phyloP scores from a whole-genome alignment of 768 basidiomycete species.

The Floccularia luteovirens region DNA sequence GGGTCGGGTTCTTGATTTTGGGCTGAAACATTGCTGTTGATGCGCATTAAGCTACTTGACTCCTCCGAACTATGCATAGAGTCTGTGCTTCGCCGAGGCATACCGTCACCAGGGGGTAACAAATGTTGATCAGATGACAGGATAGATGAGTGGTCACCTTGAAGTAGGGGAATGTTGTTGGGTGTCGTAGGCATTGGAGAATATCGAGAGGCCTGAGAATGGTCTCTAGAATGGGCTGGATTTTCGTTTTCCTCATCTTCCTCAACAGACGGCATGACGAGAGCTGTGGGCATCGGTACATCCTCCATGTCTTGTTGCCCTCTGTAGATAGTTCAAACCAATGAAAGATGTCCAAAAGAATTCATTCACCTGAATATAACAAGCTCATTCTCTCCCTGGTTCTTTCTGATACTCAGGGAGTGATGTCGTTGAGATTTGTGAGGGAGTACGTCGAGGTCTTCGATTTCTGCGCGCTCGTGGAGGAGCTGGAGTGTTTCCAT shows the following conservation, averaged over 20 bases:
- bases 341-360: background rate
- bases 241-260: conserved; percentile 26
- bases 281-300: conserved; percentile 33
- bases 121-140: conserved; percentile 11
- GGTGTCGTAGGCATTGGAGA: conserved; percentile 30
- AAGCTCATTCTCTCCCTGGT: conserved; percentile 74
- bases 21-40: conserved; percentile 13
- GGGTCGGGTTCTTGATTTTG: conserved; percentile 26
- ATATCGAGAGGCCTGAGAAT: conserved; percentile 24
- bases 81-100: conserved; percentile 19
- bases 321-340: conserved; percentile 16
- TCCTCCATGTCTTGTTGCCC: conserved; percentile 51
- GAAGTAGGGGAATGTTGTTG: conserved; percentile 33
- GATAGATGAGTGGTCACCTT: conserved; percentile 14
- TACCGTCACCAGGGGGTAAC: conserved; percentile 12
- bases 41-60: conserved; percentile 18
- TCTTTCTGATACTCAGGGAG: conserved; percentile 80
- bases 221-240: conserved; percentile 19
- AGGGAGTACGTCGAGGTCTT: conserved; percentile 56
- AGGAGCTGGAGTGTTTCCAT: conserved; percentile 13
- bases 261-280: conserved; percentile 26
- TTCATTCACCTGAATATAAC: conserved; percentile 46
- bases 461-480: conserved; percentile 24
- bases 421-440: conserved; percentile 73
- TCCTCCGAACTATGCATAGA: conserved; percentile 21